These are phyloP conservation scores for Lactifluus pinguis DNA, from an alignment of 768 basidiomycete species.

Conservation along the genomic window DNA sequence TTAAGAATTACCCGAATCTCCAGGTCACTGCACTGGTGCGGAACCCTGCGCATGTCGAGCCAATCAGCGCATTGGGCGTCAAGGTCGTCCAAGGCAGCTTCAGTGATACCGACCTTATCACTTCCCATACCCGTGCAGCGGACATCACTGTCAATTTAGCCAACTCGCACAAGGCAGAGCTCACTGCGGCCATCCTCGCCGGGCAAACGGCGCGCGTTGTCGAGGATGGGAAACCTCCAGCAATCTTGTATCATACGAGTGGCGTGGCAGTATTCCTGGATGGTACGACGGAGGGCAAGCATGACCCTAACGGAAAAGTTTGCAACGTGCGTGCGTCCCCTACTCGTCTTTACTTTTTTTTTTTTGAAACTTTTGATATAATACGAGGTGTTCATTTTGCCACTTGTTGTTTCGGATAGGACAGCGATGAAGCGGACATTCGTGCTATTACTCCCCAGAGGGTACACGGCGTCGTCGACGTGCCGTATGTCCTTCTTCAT, in stretches of 20 bases:
- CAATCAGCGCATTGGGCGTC: neutral
- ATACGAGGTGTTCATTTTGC: too few species aligned
- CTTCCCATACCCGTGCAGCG: neutral
- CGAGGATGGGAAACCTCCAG: neutral
- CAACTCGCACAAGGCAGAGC: neutral
- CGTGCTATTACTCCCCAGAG: too few species aligned
- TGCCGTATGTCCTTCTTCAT: too few species aligned
- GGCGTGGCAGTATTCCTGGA: slow-evolving; percentile 8
- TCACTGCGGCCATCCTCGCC: slow-evolving; percentile 1
- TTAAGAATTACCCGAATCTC: neutral
- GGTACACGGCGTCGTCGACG: too few species aligned
- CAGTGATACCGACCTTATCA: neutral
- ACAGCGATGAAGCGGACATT: too few species aligned
- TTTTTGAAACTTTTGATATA: too few species aligned
- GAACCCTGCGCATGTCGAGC: neutral
- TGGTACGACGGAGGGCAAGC: slow-evolving; percentile 4
- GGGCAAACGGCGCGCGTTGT: slow-evolving; percentile 10
- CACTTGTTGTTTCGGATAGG: too few species aligned
- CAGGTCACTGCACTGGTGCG: slow-evolving; percentile 8
- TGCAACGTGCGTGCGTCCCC: too few species aligned
- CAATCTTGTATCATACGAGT: slow-evolving; percentile 7
- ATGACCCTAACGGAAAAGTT: neutral
- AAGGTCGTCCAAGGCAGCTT: slow-evolving; percentile 6
- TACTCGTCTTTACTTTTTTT: too few species aligned
- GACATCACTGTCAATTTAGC: slow-evolving; percentile 4